Evolutionary conservation across 768 basidiomycete species (phyloP), one percentile per base, ranked within the genome.

Genomic region (Collybia nuda): DNA sequence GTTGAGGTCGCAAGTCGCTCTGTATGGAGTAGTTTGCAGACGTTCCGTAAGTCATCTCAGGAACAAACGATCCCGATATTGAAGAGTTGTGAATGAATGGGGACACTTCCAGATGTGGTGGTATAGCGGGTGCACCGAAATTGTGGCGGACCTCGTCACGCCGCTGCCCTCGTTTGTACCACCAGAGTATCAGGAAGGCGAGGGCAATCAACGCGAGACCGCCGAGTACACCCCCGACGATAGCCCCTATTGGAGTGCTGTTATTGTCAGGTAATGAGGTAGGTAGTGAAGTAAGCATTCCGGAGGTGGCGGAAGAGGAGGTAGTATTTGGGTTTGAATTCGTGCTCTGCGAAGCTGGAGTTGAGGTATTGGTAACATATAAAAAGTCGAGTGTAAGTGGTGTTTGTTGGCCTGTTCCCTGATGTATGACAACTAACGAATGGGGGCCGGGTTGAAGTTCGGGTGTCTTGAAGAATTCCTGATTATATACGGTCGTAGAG

Each of bases 381-480:
- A 62, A 52, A n/a, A 57, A 47, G 8, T 52, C 52, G n/a, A 67
- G 54, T 15, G 56, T 56, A 32, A 68, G 59, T 1, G 65, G 67
- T 0, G 64, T 66, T 22, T 51, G 39, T 17, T 60, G 28, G 23
- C n/a, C 22, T 26, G 38, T 36, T 17, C 55, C 55, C 22, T 42
- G 35, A 32, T 56, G 40, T 26, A 47, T 53, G 15, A 56, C 55
- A 35, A 53, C 22, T 17, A 56, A 41, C 6, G 55, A 46, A 40
- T 56, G 55, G 24, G 40, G 48, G 2, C 55, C 55, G 21, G 52
- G 48, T 2, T 21, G 12, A 24, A 56, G 51, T 4, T 56, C 47
- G 12, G 52, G 55, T 28, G 48, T 56, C 7, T 51, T 47, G 22
- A 56, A 56, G 35, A 50, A 50, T 6, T 47, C 17, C 32, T 56